Base-by-base conservation (phyloP, 139 green algal species). In the Zygnema circumcarinatum region DNA sequence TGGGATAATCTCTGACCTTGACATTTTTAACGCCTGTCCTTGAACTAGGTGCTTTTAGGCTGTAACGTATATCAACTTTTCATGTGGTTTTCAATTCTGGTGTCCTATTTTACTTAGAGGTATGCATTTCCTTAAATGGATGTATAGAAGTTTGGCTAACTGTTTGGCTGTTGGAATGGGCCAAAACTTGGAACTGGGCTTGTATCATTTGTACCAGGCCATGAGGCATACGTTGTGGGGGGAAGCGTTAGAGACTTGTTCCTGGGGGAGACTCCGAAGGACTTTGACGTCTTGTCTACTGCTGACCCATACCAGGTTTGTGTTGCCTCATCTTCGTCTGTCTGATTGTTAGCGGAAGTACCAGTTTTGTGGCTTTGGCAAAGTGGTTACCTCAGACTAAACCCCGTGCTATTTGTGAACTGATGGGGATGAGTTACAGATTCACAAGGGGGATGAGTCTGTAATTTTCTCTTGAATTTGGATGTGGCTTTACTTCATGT, bases 281-380 rank as follows among this genome's bases (percentile, higher is more conserved):
- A 90, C 86, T 92, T 90, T 29, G 86, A 90, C 67, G 40, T 90
- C 33, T 41, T 90, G 35, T 89, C 76, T 41, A 89, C 84, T 1
- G 84, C 82, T 52, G 29, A 42, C 21, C 36, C 67, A 25, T 1
- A 83, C 0, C 33, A 87, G 84, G 84, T 89, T 38, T n/a, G 21
- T 47, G 83, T 21, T 29, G 20, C 21, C 78, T 67, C 78, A 83
- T 67, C 22, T 25, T 47, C 73, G 22, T 80, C n/a, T n/a, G n/a
- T n/a, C n/a, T n/a, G n/a, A n/a, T n/a, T n/a, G n/a, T n/a, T n/a
- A n/a, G n/a, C n/a, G n/a, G n/a, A n/a, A n/a, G n/a, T n/a, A n/a
- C n/a, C n/a, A n/a, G n/a, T n/a, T n/a, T n/a, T n/a, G n/a, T n/a
- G n/a, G n/a, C n/a, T n/a, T n/a, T n/a, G n/a, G n/a, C n/a, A n/a